These are phyloP conservation scores for Pythium rhizo-oryzae DNA, from an alignment of 352 stramenopile species.

Conservation along the genomic window DNA sequence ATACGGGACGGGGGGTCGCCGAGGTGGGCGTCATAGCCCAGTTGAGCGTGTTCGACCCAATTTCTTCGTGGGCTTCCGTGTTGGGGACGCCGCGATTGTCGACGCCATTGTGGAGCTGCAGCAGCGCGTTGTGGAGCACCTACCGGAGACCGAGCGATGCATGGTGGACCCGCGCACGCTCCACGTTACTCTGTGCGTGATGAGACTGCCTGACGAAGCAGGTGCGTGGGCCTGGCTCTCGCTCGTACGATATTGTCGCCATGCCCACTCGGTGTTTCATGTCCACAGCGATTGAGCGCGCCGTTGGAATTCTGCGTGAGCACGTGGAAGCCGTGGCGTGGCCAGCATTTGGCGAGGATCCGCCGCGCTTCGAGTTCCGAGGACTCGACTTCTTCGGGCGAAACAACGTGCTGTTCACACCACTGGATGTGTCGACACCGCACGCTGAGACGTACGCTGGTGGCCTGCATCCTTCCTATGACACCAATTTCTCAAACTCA, in stretches of 20 bases:
- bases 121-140: conserved; percentile 27
- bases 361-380: background rate
- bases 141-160: conserved; percentile 34
- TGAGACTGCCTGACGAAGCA: conserved; percentile 36
- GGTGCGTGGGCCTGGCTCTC: conserved; percentile 13
- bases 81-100: conserved; percentile 29
- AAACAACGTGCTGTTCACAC: conserved; percentile 27
- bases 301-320: background rate
- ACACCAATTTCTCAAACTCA: too few relatives aligned
- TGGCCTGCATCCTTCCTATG: too few relatives aligned
- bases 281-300: conserved; percentile 11
- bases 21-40: background rate
- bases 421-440: conserved; percentile 27
- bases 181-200: conserved; percentile 53
- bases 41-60: background rate
- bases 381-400: conserved; percentile 39
- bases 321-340: background rate
- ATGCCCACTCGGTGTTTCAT: too few relatives aligned
- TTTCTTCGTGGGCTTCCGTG: conserved; percentile 54
- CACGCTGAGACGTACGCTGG: conserved; percentile 26
- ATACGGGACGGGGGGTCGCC: too few relatives aligned
- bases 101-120: conserved; percentile 32
- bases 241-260: too few relatives aligned
- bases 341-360: background rate
- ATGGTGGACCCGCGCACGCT: conserved; percentile 44